Evolutionary conservation across 2,329 filamentous ascomycete species (phyloP).

Genomic region (Grosmannia clavigera): DNA sequence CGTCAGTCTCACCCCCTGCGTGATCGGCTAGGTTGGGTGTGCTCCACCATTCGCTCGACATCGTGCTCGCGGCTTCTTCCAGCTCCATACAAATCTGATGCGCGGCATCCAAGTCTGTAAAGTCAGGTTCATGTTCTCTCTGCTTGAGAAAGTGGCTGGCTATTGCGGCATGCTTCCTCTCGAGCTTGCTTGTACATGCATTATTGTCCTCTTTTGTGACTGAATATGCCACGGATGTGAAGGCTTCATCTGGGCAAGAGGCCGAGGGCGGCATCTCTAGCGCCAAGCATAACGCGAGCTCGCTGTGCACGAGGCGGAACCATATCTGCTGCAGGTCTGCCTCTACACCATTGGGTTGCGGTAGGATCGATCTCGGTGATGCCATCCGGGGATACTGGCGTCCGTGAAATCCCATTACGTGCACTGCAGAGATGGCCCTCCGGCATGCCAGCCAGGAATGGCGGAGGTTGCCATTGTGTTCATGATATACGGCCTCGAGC

Average conservation of each 20-base stretch:
- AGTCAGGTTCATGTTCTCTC: not conserved
- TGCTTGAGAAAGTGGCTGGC: not conserved
- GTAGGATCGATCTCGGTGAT: not conserved
- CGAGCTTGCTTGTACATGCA: not conserved
- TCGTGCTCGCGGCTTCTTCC: not conserved
- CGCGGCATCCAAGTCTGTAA: not conserved
- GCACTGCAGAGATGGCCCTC: not conserved
- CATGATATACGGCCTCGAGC: not conserved
- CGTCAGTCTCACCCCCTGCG: not conserved
- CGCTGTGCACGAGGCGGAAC: not conserved
- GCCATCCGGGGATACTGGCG: not conserved
- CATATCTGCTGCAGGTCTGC: not conserved
- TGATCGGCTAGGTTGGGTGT: not conserved
- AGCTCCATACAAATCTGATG: not conserved
- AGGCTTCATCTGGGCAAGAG: not conserved
- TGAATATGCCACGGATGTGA: not conserved
- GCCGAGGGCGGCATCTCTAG: not conserved
- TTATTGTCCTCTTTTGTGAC: not conserved
- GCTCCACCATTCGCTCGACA: not conserved
- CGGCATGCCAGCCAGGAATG: not conserved
- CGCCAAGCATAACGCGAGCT: not conserved
- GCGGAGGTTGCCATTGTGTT: not conserved
- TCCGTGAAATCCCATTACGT: not conserved
- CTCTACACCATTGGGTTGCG: not conserved
- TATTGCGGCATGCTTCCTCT: not conserved